Evolutionary conservation across 495 filamentous ascomycete species (phyloP), one percentile per base, ranked within the genome.

Genomic region (Geoglossum glabrum): DNA sequence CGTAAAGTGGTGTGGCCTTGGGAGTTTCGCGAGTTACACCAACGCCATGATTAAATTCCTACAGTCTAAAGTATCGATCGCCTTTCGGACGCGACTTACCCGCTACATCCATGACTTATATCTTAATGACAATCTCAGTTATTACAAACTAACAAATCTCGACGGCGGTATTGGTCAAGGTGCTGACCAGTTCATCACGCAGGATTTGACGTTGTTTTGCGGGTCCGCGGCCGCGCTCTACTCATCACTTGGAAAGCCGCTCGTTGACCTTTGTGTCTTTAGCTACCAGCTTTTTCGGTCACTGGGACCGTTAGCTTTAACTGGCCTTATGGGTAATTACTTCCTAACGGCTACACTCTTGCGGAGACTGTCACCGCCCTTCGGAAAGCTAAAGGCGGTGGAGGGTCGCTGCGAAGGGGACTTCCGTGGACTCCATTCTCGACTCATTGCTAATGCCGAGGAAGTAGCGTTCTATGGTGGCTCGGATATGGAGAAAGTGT

Each of bases 381-480:
- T 99, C 66, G 93, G 90, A 30, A 95, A 92, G 64, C 73, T 99
- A 59, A 96, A 95, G 67, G 93, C 92, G 13, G 85, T 95, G 2
- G 90, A 97, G 71, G 90, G 86, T 28, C 83, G 85, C 47, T 85
- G 83, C 58, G 93, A 99, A 67, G 93, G 93, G 15, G 90, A 96
- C 60, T 97, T 97, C 70, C 77, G 92, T 59, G 82, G 84, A 8
- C 68, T 96, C 3, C 93, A 99, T 69, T 81, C 90, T 11, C 79
- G 93, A 38, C 74, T 99, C 0, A 87, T 99, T 58, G 89, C 90
- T 28, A 99, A 99, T 67, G 90, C 93, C 25, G 93, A 99, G 70
- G 93, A 99, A 66, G 82, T 99, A n/a, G 92, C 93, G 7, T 99
- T 99, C 68, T 99, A 99, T 64, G 87, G 87, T 30, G 93, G 93